Evolutionary conservation across 345 rosid species (phyloP).

Genomic region (Moricandia arvensis): DNA sequence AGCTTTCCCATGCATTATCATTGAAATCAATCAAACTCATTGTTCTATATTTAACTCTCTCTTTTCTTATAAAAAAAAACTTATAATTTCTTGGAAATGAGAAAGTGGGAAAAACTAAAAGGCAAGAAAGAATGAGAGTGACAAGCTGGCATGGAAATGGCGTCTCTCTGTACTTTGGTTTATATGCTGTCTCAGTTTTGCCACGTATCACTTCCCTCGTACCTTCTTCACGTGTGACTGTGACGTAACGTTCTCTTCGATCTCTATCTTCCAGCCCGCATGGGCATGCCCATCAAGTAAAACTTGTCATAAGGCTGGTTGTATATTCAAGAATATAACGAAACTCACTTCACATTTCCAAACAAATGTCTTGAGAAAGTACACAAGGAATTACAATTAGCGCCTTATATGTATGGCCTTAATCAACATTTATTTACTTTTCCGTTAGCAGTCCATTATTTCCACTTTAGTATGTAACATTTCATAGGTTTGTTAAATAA

Average conservation of each 20-base stretch:
- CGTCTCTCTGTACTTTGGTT: constrained; percentile 12
- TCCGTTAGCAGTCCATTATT: background rate
- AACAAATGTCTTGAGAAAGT: background rate
- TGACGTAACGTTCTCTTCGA: background rate
- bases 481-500: background rate
- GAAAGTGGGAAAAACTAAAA: background rate
- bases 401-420: background rate
- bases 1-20: background rate
- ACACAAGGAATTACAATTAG: background rate
- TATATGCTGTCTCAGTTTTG: background rate
- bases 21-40: background rate
- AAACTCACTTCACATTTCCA: background rate
- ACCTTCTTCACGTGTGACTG: constrained; percentile 14
- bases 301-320: background rate
- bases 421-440: background rate
- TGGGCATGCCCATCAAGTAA: background rate
- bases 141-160: constrained; percentile 30
- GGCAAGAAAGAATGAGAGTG: background rate
- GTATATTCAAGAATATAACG: background rate
- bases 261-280: constrained; percentile 5
- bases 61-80: background rate
- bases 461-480: background rate
- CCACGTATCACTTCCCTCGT: constrained; percentile 12
- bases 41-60: background rate
- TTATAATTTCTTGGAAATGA: constrained; percentile 2